These are phyloP conservation scores for Boletus rex-veris DNA, from an alignment of 768 basidiomycete species.

Conservation along the genomic window DNA sequence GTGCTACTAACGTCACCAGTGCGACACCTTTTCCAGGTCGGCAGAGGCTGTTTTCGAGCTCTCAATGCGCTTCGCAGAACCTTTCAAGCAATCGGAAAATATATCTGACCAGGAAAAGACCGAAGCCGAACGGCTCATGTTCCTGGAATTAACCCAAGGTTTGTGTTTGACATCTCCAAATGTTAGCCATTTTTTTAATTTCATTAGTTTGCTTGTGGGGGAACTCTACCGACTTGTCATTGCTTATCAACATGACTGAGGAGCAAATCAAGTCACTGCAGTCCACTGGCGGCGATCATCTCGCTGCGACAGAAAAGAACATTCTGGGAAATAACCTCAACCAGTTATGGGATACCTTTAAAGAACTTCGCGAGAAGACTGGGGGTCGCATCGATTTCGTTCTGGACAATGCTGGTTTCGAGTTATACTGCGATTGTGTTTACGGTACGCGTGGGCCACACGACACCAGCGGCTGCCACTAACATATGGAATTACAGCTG, in stretches of 20 bases:
- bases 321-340: slow-evolving; percentile 84
- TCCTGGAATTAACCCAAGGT: slow-evolving; percentile 92
- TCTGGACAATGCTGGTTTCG: slow-evolving; percentile 81
- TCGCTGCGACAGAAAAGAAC: slow-evolving; percentile 95
- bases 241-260: slow-evolving; percentile 96
- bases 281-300: slow-evolving; percentile 91
- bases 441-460: slow-evolving; percentile 53
- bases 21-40: slow-evolving; percentile 94
- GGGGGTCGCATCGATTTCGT: slow-evolving; percentile 78
- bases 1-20: slow-evolving; percentile 40
- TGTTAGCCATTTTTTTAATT: background rate
- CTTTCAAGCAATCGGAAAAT: slow-evolving; percentile 60
- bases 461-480: background rate
- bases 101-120: slow-evolving; percentile 49
- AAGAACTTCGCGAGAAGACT: slow-evolving; percentile 63
- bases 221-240: slow-evolving; percentile 92
- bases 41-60: slow-evolving; percentile 90
- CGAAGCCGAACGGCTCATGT: slow-evolving; percentile 81
- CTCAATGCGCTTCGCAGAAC: slow-evolving; percentile 86
- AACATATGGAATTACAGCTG: slow-evolving; percentile 51
- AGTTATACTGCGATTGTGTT: slow-evolving; percentile 83
- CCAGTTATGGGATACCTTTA: slow-evolving; percentile 71
- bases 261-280: slow-evolving; percentile 97
- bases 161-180: slow-evolving; percentile 13
- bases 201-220: slow-evolving; percentile 90